Base-by-base conservation (phyloP, 106 monocot species). In the Apostasia ramifera region DNA sequence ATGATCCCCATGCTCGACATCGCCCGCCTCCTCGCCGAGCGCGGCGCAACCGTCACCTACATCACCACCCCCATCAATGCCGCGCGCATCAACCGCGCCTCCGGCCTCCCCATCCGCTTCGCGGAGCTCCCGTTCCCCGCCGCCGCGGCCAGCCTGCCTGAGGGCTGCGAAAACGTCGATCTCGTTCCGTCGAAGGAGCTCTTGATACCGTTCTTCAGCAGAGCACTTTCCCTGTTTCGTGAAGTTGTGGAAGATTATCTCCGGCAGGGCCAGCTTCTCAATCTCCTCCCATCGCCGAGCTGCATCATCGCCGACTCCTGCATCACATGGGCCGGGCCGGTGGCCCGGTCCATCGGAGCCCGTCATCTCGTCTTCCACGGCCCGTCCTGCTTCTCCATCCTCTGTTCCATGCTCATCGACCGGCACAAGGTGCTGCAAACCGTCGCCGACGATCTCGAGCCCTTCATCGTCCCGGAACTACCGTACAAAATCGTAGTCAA, bases 31-130 rank as follows among this genome's bases (percentile, higher is more conserved):
- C 69, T 85, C 2, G 74, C 81, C 63, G 43, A 40, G 51, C 63
- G 54, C 26, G 84, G 81, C 40, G 56, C n/a, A 9, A 11, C 13
- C 15, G 76, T 73, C 26, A 76, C 70, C 56, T 6, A 76, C 69
- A 44, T 79, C 84, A 73, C 76, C 63, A 80, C 84, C 8, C 77
- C 80, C 10, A 44, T 57, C 61, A 81, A 81, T 54, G 74, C 67
- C 62, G 0, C 63, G 5, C 80, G 73, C 13, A 53, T 81, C 71
- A 45, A 15, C 3, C 6, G 37, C 3, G 43, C 12, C 8, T 58
- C 66, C 1, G 68, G 46, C 40, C 72, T 68, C 12, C 66, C 70
- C 7, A 14, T 79, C 43, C 69, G 52, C 6, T 41, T 82, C 45
- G 48, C 59, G n/a, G 7, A 69, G 11, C 37, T 82, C 77, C 72